Evolutionary conservation across 2,329 filamentous ascomycete genomes (phyloP), one percentile per base, ranked within the genome.

Genomic region (Colletotrichum sp.): DNA sequence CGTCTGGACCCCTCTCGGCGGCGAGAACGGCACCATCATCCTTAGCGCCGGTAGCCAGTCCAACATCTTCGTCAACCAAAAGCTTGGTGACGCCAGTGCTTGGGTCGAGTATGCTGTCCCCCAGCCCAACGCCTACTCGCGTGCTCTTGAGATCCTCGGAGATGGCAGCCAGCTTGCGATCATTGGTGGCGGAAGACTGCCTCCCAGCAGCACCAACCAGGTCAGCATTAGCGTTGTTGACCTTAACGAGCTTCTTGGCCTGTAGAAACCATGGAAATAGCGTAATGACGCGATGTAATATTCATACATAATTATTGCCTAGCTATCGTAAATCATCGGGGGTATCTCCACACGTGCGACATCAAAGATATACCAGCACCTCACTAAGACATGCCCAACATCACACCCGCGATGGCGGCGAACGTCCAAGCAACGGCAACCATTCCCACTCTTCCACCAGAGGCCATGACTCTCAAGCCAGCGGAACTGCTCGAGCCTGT

Each of bases 121-220:
- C 6, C 83, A 86, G 77, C 83, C 83, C 2, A 80, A 76, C 12
- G 84, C 85, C 0, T 87, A 87, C 78, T 85, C 83, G 18, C 80
- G 86, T 3, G 79, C 82, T 39, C 80, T 87, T 62, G 71, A 83
- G 64, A 81, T 85, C n/a, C 81, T 86, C 34, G 80, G 81, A 59
- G 79, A 83, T 44, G 81, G 84, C 16, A 81, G 82, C 72, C 71
- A 80, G 68, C 52, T 85, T 24, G 79, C 88, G 34, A 88, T 90
- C 63, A 86, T 86, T 68, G 87, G 87, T 1, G 88, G 82, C 1
- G 85, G 87, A 1, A 82, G 85, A 26, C 80, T 88, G 79, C 89
- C 88, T 6, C 87, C 87, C 1, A 87, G 84, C 64, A 88, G 83
- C 60, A 86, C 85, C 52, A 89, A 90, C 49, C 81, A 85, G 78